Conservation (phyloP, 2,329 filamentous ascomycete genomes). For the Aspergillus sp. region DNA sequence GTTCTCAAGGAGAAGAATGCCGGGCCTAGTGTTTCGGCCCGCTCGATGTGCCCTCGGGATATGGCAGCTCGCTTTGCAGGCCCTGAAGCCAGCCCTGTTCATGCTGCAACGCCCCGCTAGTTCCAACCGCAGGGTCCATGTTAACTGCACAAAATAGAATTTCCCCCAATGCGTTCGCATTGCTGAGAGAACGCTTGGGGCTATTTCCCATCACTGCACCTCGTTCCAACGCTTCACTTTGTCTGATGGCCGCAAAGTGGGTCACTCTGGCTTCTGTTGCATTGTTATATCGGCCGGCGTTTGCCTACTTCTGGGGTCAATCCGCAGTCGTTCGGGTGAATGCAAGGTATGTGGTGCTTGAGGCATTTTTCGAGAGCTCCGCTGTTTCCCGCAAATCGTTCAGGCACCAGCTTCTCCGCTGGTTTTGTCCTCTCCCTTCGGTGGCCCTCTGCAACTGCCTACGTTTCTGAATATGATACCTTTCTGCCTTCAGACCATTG, state of each 20-base stretch:
- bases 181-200: not conserved
- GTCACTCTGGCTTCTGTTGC: not conserved
- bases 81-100: not conserved
- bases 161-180: not conserved
- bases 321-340: not conserved
- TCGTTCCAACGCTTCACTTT: not conserved
- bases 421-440: not conserved
- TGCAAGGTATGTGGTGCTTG: not conserved
- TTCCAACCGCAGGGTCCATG: not conserved
- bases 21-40: not conserved
- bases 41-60: not conserved
- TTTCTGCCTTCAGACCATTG: not conserved
- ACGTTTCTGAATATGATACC: not conserved
- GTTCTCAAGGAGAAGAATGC: not conserved
- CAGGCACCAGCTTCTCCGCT: not conserved
- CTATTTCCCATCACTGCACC: not conserved
- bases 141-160: not conserved
- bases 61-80: not conserved
- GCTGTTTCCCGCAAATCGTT: not conserved
- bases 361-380: not conserved
- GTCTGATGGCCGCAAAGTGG: not conserved
- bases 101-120: constrained; percentile 1
- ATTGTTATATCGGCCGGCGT: not conserved
- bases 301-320: not conserved
- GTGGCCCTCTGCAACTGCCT: not conserved